Evolutionary conservation across 768 basidiomycete genomes (phyloP).

Genomic region (Suillus hirtellus): DNA sequence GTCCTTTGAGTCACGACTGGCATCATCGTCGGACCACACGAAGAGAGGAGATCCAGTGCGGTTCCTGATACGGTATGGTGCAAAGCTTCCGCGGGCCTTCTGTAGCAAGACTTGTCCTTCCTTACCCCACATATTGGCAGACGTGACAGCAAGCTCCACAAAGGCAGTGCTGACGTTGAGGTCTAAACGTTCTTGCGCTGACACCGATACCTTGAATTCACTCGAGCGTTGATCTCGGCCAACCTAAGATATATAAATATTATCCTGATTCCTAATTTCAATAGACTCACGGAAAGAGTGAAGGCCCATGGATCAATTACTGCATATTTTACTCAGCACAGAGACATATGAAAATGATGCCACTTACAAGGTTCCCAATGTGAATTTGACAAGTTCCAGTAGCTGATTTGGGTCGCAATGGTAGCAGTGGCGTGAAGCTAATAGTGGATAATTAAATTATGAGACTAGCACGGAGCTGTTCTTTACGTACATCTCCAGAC

Average conservation of each 20-base stretch:
- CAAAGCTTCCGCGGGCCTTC: conserved; percentile 82
- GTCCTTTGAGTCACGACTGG: conserved; percentile 46
- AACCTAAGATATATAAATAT: conserved; percentile 42
- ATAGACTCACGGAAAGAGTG: conserved; percentile 55
- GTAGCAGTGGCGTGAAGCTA: conserved; percentile 85
- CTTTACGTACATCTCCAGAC: conserved; percentile 75
- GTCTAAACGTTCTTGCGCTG: conserved; percentile 83
- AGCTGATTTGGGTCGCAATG: conserved; percentile 81
- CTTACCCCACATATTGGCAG: conserved; percentile 69
- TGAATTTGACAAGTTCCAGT: conserved; percentile 96
- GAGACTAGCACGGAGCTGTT: background rate
- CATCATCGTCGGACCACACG: conserved; percentile 83
- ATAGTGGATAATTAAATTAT: background rate
- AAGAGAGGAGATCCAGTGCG: conserved; percentile 84
- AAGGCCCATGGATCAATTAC: conserved; percentile 98
- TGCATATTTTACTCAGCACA: conserved; percentile 30
- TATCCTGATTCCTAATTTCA: conserved; percentile 1
- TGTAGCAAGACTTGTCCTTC: conserved; percentile 72
- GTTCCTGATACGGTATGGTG: conserved; percentile 92
- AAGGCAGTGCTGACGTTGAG: conserved; percentile 91
- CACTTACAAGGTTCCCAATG: conserved; percentile 92
- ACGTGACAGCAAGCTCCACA: conserved; percentile 78
- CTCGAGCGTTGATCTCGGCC: conserved; percentile 49
- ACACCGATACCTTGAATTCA: conserved; percentile 59
- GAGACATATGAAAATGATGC: conserved; percentile 6